A percentile compares a stretch with the other conserved stretches of the same genome.
Conservation (phyloP, 139 green algal genomes). For the Chlorella sorokiniana region DNA sequence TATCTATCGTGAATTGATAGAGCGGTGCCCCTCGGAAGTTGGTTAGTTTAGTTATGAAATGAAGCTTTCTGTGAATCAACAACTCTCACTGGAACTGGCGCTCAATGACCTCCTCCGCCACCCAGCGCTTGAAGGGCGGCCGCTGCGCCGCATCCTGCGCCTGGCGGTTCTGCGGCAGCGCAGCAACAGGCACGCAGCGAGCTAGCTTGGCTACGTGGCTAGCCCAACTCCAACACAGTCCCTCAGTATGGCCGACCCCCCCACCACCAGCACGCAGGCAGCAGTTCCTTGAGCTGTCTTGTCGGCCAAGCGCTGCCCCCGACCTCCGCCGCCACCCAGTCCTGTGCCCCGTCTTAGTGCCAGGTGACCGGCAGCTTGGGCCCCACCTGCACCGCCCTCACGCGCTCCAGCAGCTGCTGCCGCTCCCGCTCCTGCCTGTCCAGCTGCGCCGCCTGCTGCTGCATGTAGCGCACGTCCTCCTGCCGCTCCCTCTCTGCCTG, state of each 20-base stretch:
- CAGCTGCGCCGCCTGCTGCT: conserved; percentile 24
- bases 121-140: conserved; percentile 39
- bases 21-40: no score
- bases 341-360: not conserved
- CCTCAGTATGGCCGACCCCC: no score
- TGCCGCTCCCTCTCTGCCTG: conserved; percentile 18
- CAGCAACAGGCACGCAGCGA: not conserved
- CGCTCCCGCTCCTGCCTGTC: conserved; percentile 40
- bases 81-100: conserved; percentile 33
- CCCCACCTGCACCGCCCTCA: conserved; percentile 33
- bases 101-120: conserved; percentile 39
- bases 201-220: not conserved
- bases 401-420: conserved; percentile 30
- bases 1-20: no score
- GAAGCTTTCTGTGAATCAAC: no score
- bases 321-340: not conserved
- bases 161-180: conserved; percentile 26
- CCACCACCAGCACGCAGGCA: no score
- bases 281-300: no score
- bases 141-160: conserved; percentile 25
- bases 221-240: no score
- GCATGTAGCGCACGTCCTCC: conserved; percentile 31
- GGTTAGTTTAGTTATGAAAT: no score
- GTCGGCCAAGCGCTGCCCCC: not conserved
- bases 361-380: not conserved